Evolutionary conservation across 1,284 basidiomycete genomes (phyloP).

Genomic region (Hymenochaete sp.): DNA sequence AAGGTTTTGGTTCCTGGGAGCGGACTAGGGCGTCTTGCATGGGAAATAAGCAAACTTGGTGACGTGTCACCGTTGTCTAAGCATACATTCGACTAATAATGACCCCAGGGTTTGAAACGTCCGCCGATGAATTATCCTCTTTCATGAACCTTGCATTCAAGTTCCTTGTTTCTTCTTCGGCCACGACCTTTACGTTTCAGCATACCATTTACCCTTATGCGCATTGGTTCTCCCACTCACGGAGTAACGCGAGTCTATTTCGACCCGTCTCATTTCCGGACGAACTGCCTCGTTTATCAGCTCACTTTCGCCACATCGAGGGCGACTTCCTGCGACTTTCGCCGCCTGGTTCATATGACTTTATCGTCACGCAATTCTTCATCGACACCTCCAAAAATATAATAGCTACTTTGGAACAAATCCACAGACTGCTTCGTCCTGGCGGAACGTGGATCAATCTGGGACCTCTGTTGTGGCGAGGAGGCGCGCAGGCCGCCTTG

Average conservation of each 20-base stretch:
- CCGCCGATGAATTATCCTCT: slow-evolving; percentile 51
- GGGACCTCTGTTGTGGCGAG: slow-evolving; percentile 56
- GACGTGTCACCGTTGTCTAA: slow-evolving; percentile 3
- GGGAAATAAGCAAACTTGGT: slow-evolving; percentile 57
- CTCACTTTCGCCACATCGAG: slow-evolving; percentile 35
- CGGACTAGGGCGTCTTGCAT: slow-evolving; percentile 54
- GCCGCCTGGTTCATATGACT: slow-evolving; percentile 36
- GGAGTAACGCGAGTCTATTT: slow-evolving; percentile 40
- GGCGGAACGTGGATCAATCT: slow-evolving; percentile 62
- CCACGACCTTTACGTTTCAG: slow-evolving; percentile 34
- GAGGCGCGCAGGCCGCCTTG: slow-evolving; percentile 42
- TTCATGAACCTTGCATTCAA: slow-evolving; percentile 56
- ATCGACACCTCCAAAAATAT: slow-evolving; percentile 59
- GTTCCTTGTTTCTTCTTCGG: slow-evolving; percentile 41
- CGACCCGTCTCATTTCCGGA: slow-evolving; percentile 50
- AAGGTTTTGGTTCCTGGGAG: slow-evolving; percentile 54
- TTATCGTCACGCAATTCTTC: slow-evolving; percentile 59
- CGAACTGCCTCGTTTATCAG: slow-evolving; percentile 39
- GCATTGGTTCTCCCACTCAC: slow-evolving; percentile 63
- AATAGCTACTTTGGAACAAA: slow-evolving; percentile 44
- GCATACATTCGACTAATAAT: neutral
- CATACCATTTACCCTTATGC: slow-evolving; percentile 50
- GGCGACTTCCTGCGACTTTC: slow-evolving; percentile 43
- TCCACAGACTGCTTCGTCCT: slow-evolving; percentile 42
- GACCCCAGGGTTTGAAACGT: slow-evolving; percentile 41